phyloP scores from a whole-genome alignment of 2,329 filamentous ascomycete genomes.

The Colletotrichum ledebouriae region DNA sequence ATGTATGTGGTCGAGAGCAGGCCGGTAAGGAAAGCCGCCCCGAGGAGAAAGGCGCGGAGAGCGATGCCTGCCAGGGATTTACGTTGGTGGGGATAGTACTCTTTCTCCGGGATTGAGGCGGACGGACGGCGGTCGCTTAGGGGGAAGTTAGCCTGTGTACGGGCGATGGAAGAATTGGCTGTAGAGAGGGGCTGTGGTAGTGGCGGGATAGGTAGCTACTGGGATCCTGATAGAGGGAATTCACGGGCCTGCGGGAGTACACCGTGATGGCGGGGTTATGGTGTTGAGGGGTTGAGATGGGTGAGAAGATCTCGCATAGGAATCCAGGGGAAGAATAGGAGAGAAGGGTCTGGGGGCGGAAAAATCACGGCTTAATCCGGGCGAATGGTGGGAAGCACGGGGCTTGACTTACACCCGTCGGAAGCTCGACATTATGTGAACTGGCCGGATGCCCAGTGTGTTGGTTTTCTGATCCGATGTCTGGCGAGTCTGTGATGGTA shows the following conservation, averaged over 20 bases:
- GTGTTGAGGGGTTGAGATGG: conserved; percentile 33
- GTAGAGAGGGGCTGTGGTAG: background rate
- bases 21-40: conserved; percentile 56
- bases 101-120: conserved; percentile 47
- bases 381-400: conserved; percentile 9
- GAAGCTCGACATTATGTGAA: conserved; percentile 33
- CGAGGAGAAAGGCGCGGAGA: conserved; percentile 68
- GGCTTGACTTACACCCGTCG: conserved; percentile 38
- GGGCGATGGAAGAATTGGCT: background rate
- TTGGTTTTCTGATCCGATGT: conserved; percentile 7
- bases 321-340: background rate
- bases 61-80: conserved; percentile 73
- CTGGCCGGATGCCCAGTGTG: background rate
- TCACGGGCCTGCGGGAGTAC: conserved; percentile 23
- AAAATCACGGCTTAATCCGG: conserved; percentile 10
- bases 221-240: conserved; percentile 21
- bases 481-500: background rate
- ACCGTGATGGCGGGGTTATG: conserved; percentile 31
- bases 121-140: conserved; percentile 33
- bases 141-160: conserved; percentile 42
- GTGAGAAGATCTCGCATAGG: background rate
- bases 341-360: conserved; percentile 9
- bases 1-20: conserved; percentile 51
- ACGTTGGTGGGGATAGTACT: conserved; percentile 60
- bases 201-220: conserved; percentile 1